Base-by-base conservation (phyloP, 106 monocot species). In the Apostasia shenzhenica region DNA sequence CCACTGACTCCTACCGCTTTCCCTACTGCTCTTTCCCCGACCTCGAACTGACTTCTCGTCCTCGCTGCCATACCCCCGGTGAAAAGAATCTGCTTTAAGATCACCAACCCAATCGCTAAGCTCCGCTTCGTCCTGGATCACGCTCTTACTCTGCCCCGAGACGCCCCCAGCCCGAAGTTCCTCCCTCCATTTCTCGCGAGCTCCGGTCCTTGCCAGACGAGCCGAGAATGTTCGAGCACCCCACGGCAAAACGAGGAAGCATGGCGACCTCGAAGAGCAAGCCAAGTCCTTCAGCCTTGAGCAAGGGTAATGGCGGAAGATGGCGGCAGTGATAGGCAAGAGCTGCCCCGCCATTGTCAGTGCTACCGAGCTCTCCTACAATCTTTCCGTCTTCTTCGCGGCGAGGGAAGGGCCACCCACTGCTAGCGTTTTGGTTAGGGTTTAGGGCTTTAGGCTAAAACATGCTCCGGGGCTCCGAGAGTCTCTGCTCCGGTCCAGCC, bases 51-150 rank as follows among this genome's bases (percentile, higher is more conserved):
- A 77, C 5, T 45, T 44, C 12, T 74, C 74, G 41, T 74, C 53
- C 8, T 74, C 74, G 40, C 66, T 58, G 43, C 74, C 45, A 13
- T 38, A 55, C 6, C 57, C 64, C 7, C 8, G 37, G 3, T 13
- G 56, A 58, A 74, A 48, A 46, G 74, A 66, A 26, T 81, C 82
- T 2, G 70, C 75, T 77, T 83, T 83, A 8, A 94, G 61, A 26
- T 88, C 90, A 56, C 85, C 75, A 40, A 91, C 55, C 91, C 91
- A 91, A 56, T 89, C 89, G 61, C 89, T 92, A 59, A 95, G 91
- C 80, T 95, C 95, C 5, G 81, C 89, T 66, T 95, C 95, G 66
- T 95, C 95, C 2, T 95, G 92, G 51, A 92, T 73, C 41, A 95
- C 68, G 80, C 88, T 84, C 83, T 81, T 91, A 49, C 49, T 73